These are phyloP conservation scores for Termitomyces sp. DNA, from an alignment of 768 basidiomycete genomes.

Conservation along the genomic window DNA sequence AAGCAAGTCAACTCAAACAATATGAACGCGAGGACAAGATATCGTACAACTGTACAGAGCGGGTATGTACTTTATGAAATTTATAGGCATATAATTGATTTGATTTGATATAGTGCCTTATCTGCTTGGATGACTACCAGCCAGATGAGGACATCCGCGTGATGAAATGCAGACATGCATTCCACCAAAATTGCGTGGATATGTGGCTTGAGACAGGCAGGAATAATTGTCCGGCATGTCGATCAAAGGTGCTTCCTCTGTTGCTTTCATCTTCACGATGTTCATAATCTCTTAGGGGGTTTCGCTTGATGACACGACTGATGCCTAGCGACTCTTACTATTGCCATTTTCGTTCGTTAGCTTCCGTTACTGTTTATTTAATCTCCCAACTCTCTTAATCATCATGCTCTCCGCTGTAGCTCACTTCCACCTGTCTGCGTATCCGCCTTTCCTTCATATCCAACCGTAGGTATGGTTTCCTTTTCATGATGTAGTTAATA, in stretches of 20 bases:
- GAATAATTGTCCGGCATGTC: constrained; percentile 92
- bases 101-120: constrained; percentile 49
- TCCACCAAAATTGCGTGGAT: constrained; percentile 86
- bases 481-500: constrained; percentile 1
- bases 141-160: constrained; percentile 74
- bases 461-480: not conserved
- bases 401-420: constrained; percentile 2
- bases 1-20: constrained; percentile 41
- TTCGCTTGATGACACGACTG: constrained; percentile 15
- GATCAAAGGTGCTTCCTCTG: constrained; percentile 48
- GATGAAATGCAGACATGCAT: constrained; percentile 81
- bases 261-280: not conserved
- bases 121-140: constrained; percentile 86
- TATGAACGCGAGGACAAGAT: constrained; percentile 61
- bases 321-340: not conserved
- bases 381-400: not conserved
- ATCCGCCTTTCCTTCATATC: constrained; percentile 3
- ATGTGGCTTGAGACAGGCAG: constrained; percentile 79
- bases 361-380: not conserved
- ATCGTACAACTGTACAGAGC: constrained; percentile 72
- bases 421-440: not conserved
- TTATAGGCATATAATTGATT: not conserved
- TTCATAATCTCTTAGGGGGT: constrained; percentile 22
- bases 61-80: constrained; percentile 40
- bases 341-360: not conserved